phyloP scores from a whole-genome alignment of 176 grass and related monocot species.

The Chloris gayana region DNA sequence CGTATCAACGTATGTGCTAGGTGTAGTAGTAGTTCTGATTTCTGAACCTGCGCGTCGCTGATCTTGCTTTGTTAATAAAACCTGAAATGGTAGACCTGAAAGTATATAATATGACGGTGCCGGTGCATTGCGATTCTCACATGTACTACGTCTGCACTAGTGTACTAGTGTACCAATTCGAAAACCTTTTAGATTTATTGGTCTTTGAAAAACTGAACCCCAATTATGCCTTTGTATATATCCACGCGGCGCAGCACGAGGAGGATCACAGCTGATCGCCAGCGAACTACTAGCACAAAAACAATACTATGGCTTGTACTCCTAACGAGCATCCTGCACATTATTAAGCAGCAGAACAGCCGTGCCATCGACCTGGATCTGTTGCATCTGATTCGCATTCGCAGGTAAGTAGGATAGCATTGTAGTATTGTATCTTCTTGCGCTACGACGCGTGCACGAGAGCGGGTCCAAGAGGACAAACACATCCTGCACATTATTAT shows the following conservation, averaged over 20 bases:
- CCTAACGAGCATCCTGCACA: neutral
- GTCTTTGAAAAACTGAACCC: constrained; percentile 14
- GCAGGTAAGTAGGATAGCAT: neutral
- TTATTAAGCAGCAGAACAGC: no score
- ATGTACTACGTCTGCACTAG: no score
- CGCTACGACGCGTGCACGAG: neutral
- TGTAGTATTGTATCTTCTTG: neutral
- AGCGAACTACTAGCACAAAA: neutral
- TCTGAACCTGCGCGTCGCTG: no score
- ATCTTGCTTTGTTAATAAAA: neutral
- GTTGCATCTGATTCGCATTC: neutral
- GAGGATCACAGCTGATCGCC: constrained; percentile 19
- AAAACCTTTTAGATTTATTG: neutral
- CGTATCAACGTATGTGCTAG: neutral
- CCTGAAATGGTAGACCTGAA: neutral
- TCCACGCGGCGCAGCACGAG: constrained; percentile 6
- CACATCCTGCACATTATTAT: neutral
- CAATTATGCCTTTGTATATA: neutral
- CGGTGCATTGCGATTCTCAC: neutral
- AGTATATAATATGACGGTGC: neutral
- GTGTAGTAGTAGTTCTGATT: no score
- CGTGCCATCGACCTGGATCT: neutral
- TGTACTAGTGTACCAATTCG: neutral
- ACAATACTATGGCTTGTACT: neutral
- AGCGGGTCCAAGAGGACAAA: neutral